A percentile compares a stretch with the other conserved stretches of the same genome.
These are phyloP conservation scores for Periconia macrospinosa DNA, from an alignment of 2,329 filamentous ascomycete genomes.

Conservation along the genomic window DNA sequence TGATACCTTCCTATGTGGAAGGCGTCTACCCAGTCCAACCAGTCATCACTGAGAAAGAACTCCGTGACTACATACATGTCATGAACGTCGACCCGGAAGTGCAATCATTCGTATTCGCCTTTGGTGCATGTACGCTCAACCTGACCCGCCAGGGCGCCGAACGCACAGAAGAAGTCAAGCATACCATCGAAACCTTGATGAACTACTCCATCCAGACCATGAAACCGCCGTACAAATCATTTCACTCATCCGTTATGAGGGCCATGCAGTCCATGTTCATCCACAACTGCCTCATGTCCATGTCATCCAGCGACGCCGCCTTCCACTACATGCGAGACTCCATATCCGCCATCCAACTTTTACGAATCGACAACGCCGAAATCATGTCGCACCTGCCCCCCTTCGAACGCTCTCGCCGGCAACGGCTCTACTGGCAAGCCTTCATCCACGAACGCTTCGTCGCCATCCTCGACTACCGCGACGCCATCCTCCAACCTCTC, in stretches of 20 bases:
- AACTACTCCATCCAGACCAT: slow-evolving; percentile 41
- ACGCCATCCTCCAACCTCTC: slow-evolving; percentile 45
- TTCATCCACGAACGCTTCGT: slow-evolving; percentile 61
- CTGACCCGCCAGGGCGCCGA: slow-evolving; percentile 41
- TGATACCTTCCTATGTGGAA: slow-evolving; percentile 49
- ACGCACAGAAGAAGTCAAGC: slow-evolving; percentile 34
- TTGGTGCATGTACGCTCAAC: slow-evolving; percentile 50
- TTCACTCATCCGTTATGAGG: slow-evolving; percentile 48
- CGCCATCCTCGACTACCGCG: slow-evolving; percentile 55
- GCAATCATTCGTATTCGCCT: slow-evolving; percentile 49
- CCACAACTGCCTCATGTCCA: slow-evolving; percentile 55
- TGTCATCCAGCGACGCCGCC: slow-evolving; percentile 52
- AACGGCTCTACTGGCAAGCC: slow-evolving; percentile 59
- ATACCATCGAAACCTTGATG: slow-evolving; percentile 37
- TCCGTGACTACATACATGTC: slow-evolving; percentile 34
- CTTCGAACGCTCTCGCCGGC: slow-evolving; percentile 46
- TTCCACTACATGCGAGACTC: slow-evolving; percentile 56
- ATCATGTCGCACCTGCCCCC: slow-evolving; percentile 32
- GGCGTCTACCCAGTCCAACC: slow-evolving; percentile 53
- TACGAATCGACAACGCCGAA: slow-evolving; percentile 47
- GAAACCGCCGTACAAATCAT: slow-evolving; percentile 42
- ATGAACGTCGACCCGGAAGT: slow-evolving; percentile 46
- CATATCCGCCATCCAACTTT: slow-evolving; percentile 44
- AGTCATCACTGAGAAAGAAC: slow-evolving; percentile 47
- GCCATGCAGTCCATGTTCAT: slow-evolving; percentile 58